These are phyloP conservation scores for Trichoderma sp. DNA, from an alignment of 2,329 filamentous ascomycete species.

Conservation along the genomic window DNA sequence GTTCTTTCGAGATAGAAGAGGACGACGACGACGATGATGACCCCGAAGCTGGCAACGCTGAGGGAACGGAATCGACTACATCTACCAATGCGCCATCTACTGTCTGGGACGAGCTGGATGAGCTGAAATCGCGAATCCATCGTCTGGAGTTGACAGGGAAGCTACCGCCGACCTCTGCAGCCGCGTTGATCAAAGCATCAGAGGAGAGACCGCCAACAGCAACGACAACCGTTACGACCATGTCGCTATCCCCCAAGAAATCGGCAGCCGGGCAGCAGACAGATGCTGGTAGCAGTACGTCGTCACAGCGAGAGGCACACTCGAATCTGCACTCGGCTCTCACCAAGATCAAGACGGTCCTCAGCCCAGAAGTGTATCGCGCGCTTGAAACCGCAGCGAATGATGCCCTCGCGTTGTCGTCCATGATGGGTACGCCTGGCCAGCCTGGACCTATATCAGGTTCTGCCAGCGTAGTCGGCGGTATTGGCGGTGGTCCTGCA, in stretches of 20 bases:
- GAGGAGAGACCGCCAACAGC: slow-evolving; percentile 86
- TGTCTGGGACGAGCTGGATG: slow-evolving; percentile 96
- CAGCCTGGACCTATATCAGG: slow-evolving; percentile 68
- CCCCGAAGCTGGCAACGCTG: slow-evolving; percentile 42
- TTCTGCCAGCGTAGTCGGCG: slow-evolving; percentile 56
- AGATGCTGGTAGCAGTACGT: slow-evolving; percentile 43
- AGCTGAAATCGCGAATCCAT: slow-evolving; percentile 88
- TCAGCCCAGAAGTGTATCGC: slow-evolving; percentile 70
- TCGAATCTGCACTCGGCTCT: slow-evolving; percentile 79
- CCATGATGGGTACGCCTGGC: slow-evolving; percentile 72
- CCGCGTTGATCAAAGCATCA: slow-evolving; percentile 70
- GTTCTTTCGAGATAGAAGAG: slow-evolving; percentile 37
- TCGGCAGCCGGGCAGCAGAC: slow-evolving; percentile 27
- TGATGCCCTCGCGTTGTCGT: slow-evolving; percentile 76
- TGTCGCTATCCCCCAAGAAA: slow-evolving; percentile 85
- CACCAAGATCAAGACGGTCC: slow-evolving; percentile 68
- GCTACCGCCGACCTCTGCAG: slow-evolving; percentile 76
- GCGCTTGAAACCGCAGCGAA: slow-evolving; percentile 76
- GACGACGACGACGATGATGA: slow-evolving; percentile 28
- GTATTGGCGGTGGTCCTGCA: slow-evolving; percentile 42
- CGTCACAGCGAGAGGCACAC: slow-evolving; percentile 59
- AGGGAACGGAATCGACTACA: slow-evolving; percentile 80
- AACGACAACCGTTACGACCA: slow-evolving; percentile 84
- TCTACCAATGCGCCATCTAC: slow-evolving; percentile 89
- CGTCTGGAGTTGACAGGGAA: slow-evolving; percentile 89